Conservation (phyloP, 2,329 filamentous ascomycete genomes). For the Ophiostoma tasmaniense region DNA sequence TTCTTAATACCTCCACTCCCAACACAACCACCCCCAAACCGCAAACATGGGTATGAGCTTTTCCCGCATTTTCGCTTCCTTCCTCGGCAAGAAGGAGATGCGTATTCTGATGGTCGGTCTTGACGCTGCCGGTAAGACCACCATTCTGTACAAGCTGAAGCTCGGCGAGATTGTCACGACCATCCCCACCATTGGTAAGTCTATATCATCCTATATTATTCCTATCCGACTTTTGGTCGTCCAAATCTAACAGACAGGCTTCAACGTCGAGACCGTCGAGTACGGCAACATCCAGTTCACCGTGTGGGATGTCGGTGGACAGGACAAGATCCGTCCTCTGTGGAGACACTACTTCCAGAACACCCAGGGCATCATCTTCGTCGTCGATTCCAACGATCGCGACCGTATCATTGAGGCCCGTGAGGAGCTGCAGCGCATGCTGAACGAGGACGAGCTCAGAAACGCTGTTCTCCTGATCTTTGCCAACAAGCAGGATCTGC, state of each 20-base stretch:
- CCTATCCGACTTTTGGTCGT: background rate
- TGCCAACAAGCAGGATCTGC: constrained; percentile 99
- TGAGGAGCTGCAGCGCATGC: constrained; percentile 94
- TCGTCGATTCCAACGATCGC: constrained; percentile 97
- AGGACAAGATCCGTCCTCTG: constrained; percentile 99
- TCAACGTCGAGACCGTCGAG: constrained; percentile 99
- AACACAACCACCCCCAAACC: constrained; percentile 25
- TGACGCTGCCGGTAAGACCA: constrained; percentile 99
- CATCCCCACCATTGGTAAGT: constrained; percentile 91
- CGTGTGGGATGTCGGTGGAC: constrained; percentile 99
- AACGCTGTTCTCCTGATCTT: constrained; percentile 96
- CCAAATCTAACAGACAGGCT: constrained; percentile 48
- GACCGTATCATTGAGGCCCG: constrained; percentile 95
- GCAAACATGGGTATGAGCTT: constrained; percentile 95
- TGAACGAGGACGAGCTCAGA: constrained; percentile 97
- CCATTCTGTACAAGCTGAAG: constrained; percentile 99
- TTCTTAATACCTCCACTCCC: background rate
- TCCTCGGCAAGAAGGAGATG: constrained; percentile 99
- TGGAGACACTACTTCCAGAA: constrained; percentile 99
- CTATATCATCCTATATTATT: background rate
- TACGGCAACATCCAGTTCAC: constrained; percentile 99
- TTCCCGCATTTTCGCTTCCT: constrained; percentile 90
- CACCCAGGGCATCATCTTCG: constrained; percentile 99
- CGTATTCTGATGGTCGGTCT: constrained; percentile 99
- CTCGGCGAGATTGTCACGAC: constrained; percentile 98